Evolutionary conservation across 371 early-diverging fungal species (phyloP), one percentile per base, ranked within the genome.

Genomic region (Fennellomyces sp.): DNA sequence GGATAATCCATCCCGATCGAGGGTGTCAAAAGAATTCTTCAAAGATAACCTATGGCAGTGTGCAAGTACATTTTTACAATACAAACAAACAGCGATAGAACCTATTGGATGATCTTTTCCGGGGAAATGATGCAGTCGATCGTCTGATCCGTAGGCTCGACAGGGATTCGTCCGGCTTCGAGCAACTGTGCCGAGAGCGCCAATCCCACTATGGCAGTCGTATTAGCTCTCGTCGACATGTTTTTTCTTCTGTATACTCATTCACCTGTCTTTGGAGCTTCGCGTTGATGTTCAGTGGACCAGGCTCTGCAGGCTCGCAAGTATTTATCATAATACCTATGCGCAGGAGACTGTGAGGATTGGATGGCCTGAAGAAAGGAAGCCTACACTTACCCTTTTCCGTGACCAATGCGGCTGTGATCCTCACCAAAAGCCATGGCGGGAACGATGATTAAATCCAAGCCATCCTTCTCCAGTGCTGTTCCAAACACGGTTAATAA

Each of bases 381-480:
- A 5, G 26, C 19, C 28, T 29, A 12, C 23, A 11, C 38, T 68
- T 78, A 87, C 84, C 91, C 91, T 78, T 86, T 86, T 11, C 91
- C 88, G 60, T 90, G 91, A 5, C 89, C 91, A 42, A 90, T 76
- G 27, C 89, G 70, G 64, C 85, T 84, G 50, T 80, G 75, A 26
- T 72, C 61, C n/a, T 54, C 55, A 63, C 89, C 91, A 73, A 90
- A 90, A 6, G 84, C 88, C 11, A 90, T 65, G 21, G 85, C 82
- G 76, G 89, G 89, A 56, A 89, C 82, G 45, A 90, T 69, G 39
- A 89, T 84, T 52, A 90, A 64, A 60, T 90, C 89, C 25, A 86
- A 63, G 3, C 84, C 83, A 26, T 68, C 75, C 6, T 65, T 71
- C 5, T 85, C 82, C 36, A 85, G 55, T 19, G 81, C 87, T 85